Evolutionary conservation across 345 rosid genomes (phyloP), one percentile per base, ranked within the genome.

Genomic region (Rhodomyrtus tomentosa): DNA sequence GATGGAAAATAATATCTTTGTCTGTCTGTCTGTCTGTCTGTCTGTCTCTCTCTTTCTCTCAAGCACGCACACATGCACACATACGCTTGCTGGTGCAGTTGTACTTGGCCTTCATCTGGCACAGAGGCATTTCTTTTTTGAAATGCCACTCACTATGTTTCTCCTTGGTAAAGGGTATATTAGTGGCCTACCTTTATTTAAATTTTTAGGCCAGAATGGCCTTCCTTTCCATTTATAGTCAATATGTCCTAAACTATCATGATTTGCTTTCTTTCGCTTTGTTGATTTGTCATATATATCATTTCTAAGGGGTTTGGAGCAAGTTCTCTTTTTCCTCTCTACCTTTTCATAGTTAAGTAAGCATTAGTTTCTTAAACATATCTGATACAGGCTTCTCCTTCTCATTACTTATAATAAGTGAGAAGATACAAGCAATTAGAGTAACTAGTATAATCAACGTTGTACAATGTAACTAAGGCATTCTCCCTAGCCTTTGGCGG

Each of bases 401-500:
- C 79, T 59, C 86, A 84, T 59, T 38, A 86, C 79, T 88, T 89
- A 82, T 83, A 87, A 88, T 87, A 83, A 72, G 36, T 84, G 72
- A 81, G 86, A 87, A 83, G 87, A 22, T 32, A 52, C 59, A 74
- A 82, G 84, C 82, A 73, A 85, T 50, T 68, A 72, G 54, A 50
- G 82, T 82, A 54, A 68, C 55, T 82, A 54, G 74, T 50, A 86
- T 83, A 68, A 82, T 83, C 82, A 84, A 85, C 50, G 55, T 79
- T 86, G 86, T 89, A 86, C 91, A 83, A 49, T 68, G 79, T 80
- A 82, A 84, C 84, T 59, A 72, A 73, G 84, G 84, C 86, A 85
- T 83, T 72, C n/a, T 55, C 81, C 27, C 32, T 27, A 36, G 29
- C 82, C 83, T 83, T 86, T 54, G 55, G 56, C 38, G 21, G 85